Conservation (phyloP, 73 alveolate species). For the Loxodes magnus region DNA sequence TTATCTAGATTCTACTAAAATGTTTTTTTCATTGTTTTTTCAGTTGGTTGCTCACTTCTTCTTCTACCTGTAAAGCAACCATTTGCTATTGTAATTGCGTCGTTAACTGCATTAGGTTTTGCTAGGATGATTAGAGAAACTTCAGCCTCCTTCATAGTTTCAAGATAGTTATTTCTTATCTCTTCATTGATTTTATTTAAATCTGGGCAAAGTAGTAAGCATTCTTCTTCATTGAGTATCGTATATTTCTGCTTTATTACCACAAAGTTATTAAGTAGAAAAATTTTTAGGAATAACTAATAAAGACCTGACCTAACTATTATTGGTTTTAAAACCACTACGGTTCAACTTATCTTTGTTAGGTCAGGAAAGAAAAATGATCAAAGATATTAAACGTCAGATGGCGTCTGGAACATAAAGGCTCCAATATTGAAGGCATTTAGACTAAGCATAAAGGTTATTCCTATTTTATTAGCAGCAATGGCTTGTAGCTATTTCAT, state of each 20-base stretch:
- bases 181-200: neutral
- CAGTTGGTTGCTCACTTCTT: too few relatives aligned
- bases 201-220: neutral
- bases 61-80: slow-evolving; percentile 31
- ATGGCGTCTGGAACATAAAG: neutral
- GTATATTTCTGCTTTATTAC: neutral
- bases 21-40: too few relatives aligned
- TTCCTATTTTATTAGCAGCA: slow-evolving; percentile 15
- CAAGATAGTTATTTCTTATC: neutral
- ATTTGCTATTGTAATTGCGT: slow-evolving; percentile 2
- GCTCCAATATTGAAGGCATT: neutral
- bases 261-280: neutral
- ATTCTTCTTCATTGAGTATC: neutral
- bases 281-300: neutral
- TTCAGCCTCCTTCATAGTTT: slow-evolving; percentile 5
- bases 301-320: slow-evolving; percentile 8
- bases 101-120: neutral
- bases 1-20: too few relatives aligned
- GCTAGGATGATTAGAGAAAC: neutral
- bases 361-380: slow-evolving; percentile 8
- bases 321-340: slow-evolving; percentile 4
- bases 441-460: neutral
- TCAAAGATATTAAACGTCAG: neutral
- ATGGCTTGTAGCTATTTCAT: neutral
- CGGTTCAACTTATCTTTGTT: neutral